Percentiles rank a stretch among this genome's conserved stretches.
These are phyloP conservation scores for Pichia sorboxylosa DNA, from an alignment of 1,139 yeast genomes.

Conservation along the genomic window DNA sequence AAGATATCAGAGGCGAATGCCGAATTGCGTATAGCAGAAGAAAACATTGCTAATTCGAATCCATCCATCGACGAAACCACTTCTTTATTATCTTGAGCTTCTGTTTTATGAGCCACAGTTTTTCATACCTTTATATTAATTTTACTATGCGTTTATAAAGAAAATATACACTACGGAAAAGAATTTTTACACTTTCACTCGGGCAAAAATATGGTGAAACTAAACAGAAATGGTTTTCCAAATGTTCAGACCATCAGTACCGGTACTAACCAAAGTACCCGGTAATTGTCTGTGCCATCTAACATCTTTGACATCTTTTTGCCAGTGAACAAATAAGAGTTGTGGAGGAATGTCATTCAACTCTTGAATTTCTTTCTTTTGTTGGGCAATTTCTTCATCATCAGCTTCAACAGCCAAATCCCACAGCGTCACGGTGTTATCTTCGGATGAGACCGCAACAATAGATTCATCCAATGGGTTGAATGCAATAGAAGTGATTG, in stretches of 20 bases:
- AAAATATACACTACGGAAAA: too few species aligned
- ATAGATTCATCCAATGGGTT: slow-evolving; percentile 94
- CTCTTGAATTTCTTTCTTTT: slow-evolving; percentile 60
- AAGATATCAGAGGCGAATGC: slow-evolving; percentile 22
- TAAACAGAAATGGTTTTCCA: slow-evolving; percentile 95
- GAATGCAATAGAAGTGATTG: slow-evolving; percentile 87
- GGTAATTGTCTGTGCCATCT: slow-evolving; percentile 98
- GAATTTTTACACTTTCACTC: too few species aligned
- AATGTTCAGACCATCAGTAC: slow-evolving; percentile 85
- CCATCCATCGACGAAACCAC: slow-evolving; percentile 5
- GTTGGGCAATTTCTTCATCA: slow-evolving; percentile 83
- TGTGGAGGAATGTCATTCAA: slow-evolving; percentile 92
- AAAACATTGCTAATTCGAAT: slow-evolving; percentile 5
- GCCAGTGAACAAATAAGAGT: slow-evolving; percentile 95
- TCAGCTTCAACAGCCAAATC: slow-evolving; percentile 95
- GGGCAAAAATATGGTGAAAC: too few species aligned
- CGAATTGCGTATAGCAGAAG: slow-evolving; percentile 19
- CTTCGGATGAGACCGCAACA: slow-evolving; percentile 91
- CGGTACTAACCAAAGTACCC: slow-evolving; percentile 88
- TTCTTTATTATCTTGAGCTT: slow-evolving; percentile 5
- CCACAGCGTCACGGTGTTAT: slow-evolving; percentile 94
- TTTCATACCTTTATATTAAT: too few species aligned
- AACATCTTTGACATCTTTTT: slow-evolving; percentile 91
- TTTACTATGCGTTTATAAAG: too few species aligned
- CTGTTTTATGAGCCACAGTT: too few species aligned